Evolutionary conservation across 2,329 filamentous ascomycete species (phyloP), one percentile per base, ranked within the genome.

Genomic region (Aspergillus sp.): DNA sequence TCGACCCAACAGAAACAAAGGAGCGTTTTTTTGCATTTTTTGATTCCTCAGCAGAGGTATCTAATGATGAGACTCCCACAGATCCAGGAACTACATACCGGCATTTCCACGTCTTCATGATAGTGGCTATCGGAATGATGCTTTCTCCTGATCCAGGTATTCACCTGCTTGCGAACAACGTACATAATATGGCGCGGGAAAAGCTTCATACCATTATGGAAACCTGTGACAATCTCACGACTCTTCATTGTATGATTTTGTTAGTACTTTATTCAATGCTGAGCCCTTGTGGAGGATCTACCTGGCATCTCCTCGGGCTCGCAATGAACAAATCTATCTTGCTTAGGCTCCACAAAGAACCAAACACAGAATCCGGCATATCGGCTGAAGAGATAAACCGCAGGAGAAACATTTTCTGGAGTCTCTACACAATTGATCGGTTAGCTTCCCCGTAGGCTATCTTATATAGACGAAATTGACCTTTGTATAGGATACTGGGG

Each of bases 281-380:
- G 12, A 65, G 57, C 45, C 55, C 67, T 2, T 51, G 53, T 3
- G 71, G 70, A 22, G 70, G 71, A 2, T 73, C 71, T 6, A 64
- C 69, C 2, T 73, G 70, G 71, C 71, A 73, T 52, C 53, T 73
- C 20, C 46, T 71, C 16, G 70, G 70, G 12, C 52, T 73, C n/a
- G 70, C 70, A n/a, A 66, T 72, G 64, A 66, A 69, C 26, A 69
- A 67, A 49, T 69, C 64, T 26, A 67, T 73, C 42, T 64, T 67
- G 1, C 65, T 67, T 36, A 58, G 69, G 14, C 61, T 73, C 31
- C 70, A 72, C 53, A 67, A 66, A 31, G 70, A 72, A 9, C 57
- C 61, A 2, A 49, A 57, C 22, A 24, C 52, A 14, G 51, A 52
- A 14, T 46, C 49, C 14, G 22, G 50, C 24, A 49, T 60, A 6